Evolutionary conservation across 768 basidiomycete genomes (phyloP).

Genomic region (Lactifluus volemus): DNA sequence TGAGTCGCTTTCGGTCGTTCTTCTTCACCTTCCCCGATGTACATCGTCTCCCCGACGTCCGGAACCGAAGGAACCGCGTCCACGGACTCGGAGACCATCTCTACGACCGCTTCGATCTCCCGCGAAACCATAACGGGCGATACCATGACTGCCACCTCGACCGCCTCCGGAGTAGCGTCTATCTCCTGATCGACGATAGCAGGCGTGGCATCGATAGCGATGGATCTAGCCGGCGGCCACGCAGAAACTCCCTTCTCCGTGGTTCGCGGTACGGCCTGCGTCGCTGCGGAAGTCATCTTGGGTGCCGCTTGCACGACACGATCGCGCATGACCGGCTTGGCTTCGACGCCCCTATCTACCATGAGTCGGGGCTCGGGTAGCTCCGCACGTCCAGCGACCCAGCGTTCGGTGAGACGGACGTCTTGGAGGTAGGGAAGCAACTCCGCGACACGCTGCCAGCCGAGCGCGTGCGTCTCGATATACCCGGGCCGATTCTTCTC

Average conservation of each 20-base stretch:
- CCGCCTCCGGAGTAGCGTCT: slow-evolving; percentile 33
- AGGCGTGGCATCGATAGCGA: slow-evolving; percentile 48
- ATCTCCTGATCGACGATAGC: slow-evolving; percentile 36
- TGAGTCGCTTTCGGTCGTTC: slow-evolving; percentile 15
- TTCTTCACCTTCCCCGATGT: slow-evolving; percentile 10
- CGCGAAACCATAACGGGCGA: slow-evolving; percentile 22
- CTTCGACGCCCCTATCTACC: slow-evolving; percentile 43
- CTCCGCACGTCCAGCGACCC: slow-evolving; percentile 26
- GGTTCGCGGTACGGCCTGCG: slow-evolving; percentile 32
- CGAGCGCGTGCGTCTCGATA: slow-evolving; percentile 54
- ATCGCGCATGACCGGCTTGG: slow-evolving; percentile 36
- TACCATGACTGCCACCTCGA: slow-evolving; percentile 28
- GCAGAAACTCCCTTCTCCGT: slow-evolving; percentile 34
- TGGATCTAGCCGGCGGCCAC: slow-evolving; percentile 31
- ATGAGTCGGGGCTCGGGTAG: slow-evolving; percentile 23
- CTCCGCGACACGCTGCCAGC: slow-evolving; percentile 62
- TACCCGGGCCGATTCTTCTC: slow-evolving; percentile 68
- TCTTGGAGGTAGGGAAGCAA: slow-evolving; percentile 65
- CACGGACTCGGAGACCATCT: slow-evolving; percentile 9
- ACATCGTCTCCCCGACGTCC: slow-evolving; percentile 15
- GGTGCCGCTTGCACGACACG: slow-evolving; percentile 36
- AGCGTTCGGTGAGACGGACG: slow-evolving; percentile 54
- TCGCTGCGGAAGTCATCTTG: slow-evolving; percentile 27
- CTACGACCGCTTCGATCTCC: slow-evolving; percentile 17
- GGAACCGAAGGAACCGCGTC: slow-evolving; percentile 17